Conservation (phyloP, 192 early-diverging fungal genomes). For the Entophlyctis luteolus region DNA sequence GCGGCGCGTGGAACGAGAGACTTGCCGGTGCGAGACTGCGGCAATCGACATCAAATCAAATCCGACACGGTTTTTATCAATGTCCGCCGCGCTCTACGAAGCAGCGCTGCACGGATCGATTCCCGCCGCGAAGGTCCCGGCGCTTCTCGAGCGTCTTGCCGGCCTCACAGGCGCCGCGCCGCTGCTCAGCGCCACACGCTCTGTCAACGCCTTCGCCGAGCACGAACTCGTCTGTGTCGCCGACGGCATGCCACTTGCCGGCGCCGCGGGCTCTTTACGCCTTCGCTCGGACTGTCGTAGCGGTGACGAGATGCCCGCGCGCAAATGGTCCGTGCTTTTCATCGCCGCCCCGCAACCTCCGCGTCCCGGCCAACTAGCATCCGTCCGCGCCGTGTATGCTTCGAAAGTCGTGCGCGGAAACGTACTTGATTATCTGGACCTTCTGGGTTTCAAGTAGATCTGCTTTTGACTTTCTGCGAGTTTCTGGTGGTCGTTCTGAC, state of each 20-base stretch:
- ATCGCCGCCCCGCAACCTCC: conserved; percentile 9
- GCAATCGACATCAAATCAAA: conserved; percentile 66
- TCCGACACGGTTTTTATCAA: too few relatives aligned
- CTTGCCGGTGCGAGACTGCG: conserved; percentile 52
- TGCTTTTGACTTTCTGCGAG: background rate
- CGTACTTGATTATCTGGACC: background rate
- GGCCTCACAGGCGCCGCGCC: conserved; percentile 8
- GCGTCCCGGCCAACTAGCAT: background rate
- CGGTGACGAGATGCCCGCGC: background rate
- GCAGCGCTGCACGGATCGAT: background rate
- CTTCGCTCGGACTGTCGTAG: too few relatives aligned
- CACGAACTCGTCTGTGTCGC: background rate
- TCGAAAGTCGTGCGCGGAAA: background rate
- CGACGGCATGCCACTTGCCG: background rate
- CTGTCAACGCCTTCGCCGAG: background rate
- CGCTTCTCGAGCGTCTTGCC: conserved; percentile 1
- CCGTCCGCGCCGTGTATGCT: conserved; percentile 10
- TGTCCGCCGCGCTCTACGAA: background rate
- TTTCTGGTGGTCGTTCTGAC: background rate
- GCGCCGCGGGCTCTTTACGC: background rate
- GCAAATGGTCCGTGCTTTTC: background rate
- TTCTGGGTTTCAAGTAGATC: background rate
- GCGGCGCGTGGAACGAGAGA: background rate
- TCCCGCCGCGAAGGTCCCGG: background rate
- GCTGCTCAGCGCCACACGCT: background rate